Conservation (phyloP, 2,329 filamentous ascomycete genomes). For the Boeremia lycopersici region DNA sequence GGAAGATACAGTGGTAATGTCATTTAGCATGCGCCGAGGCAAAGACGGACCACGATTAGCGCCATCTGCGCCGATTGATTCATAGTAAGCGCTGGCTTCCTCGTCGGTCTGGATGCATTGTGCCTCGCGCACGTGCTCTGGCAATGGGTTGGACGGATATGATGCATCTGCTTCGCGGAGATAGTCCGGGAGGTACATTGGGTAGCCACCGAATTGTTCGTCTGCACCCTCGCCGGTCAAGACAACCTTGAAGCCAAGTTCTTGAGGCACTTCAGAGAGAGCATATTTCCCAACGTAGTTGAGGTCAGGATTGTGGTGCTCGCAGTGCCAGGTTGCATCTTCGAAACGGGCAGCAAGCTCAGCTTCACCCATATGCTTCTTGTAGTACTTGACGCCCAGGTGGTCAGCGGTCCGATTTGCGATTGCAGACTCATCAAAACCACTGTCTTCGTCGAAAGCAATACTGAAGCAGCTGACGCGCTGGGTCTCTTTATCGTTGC, state of each 20-base stretch:
- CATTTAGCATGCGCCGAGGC: slow-evolving; percentile 48
- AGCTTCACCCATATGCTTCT: slow-evolving; percentile 52
- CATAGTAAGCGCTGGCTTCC: slow-evolving; percentile 14
- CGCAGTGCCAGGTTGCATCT: slow-evolving; percentile 54
- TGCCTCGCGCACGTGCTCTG: slow-evolving; percentile 8
- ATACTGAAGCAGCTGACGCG: slow-evolving; percentile 58
- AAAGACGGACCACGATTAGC: slow-evolving; percentile 31
- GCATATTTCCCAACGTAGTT: slow-evolving; percentile 60
- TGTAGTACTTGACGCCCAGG: slow-evolving; percentile 53
- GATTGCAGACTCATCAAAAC: slow-evolving; percentile 58
- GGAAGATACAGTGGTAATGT: slow-evolving; percentile 45
- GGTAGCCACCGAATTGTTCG: slow-evolving; percentile 61
- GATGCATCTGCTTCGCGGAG: slow-evolving; percentile 55
- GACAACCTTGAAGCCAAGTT: slow-evolving; percentile 59
- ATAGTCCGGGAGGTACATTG: slow-evolving; percentile 53
- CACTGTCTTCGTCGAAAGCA: slow-evolving; percentile 56
- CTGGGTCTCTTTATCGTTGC: slow-evolving; percentile 46
- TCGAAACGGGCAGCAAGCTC: slow-evolving; percentile 52
- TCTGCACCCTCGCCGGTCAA: slow-evolving; percentile 60
- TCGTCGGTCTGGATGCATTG: slow-evolving; percentile 16
- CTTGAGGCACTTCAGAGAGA: slow-evolving; percentile 53
- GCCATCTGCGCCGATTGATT: slow-evolving; percentile 34
- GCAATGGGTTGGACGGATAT: slow-evolving; percentile 4
- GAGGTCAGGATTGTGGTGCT: slow-evolving; percentile 56
- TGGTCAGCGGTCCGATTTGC: slow-evolving; percentile 55